Conservation (phyloP, 495 filamentous ascomycete genomes). For the Aspergillus mulundensis region DNA sequence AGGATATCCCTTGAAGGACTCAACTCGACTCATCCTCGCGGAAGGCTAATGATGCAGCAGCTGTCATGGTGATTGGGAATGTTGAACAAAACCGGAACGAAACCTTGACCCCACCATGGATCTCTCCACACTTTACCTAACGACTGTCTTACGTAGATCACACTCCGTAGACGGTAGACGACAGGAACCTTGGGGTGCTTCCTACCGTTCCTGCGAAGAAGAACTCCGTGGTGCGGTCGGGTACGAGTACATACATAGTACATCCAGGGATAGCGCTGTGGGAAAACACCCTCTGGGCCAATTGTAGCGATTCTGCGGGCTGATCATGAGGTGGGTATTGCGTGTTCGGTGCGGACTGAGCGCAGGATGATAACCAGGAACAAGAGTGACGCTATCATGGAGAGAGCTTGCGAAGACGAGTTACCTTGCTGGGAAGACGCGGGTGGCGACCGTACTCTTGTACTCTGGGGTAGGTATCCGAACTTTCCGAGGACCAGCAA, state of each 20-base stretch:
- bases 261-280: neutral
- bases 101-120: neutral
- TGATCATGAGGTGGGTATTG: slow-evolving; percentile 9
- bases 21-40: neutral
- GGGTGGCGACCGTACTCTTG: neutral
- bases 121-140: slow-evolving; percentile 3
- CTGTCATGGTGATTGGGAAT: slow-evolving; percentile 1
- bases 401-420: neutral
- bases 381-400: slow-evolving; percentile 4
- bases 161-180: neutral
- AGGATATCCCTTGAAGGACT: neutral
- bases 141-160: neutral
- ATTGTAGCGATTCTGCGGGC: neutral
- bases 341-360: slow-evolving; percentile 2
- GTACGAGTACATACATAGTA: neutral
- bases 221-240: neutral
- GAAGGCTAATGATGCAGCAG: slow-evolving; percentile 6
- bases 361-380: slow-evolving; percentile 7
- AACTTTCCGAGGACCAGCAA: neutral
- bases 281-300: neutral
- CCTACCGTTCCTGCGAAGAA: slow-evolving; percentile 2
- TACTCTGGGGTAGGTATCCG: neutral
- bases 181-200: neutral
- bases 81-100: neutral
- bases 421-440: neutral